These are phyloP conservation scores for Phialemonium atrogriseum DNA, from an alignment of 2,329 filamentous ascomycete species.

Conservation along the genomic window DNA sequence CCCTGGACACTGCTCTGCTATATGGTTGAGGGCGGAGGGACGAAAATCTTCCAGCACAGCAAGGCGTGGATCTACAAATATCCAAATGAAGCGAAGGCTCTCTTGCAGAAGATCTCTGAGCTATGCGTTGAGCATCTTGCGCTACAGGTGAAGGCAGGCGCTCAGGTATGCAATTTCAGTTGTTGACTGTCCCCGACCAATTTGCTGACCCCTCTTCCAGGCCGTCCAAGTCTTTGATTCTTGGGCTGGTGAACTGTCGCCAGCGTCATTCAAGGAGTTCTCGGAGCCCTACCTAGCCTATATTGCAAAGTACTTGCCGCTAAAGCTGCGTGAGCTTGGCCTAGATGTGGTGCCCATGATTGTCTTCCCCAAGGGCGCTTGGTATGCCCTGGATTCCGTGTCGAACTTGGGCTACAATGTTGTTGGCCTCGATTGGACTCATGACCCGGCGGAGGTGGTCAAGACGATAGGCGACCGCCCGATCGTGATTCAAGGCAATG, in stretches of 20 bases:
- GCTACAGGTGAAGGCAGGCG: slow-evolving; percentile 84
- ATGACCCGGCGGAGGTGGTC: slow-evolving; percentile 78
- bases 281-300: slow-evolving; percentile 78
- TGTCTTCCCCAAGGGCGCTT: slow-evolving; percentile 95
- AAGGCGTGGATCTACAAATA: slow-evolving; percentile 98
- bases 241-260: slow-evolving; percentile 91
- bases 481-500: slow-evolving; percentile 85
- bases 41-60: slow-evolving; percentile 85
- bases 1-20: slow-evolving; percentile 97
- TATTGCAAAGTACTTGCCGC: slow-evolving; percentile 75
- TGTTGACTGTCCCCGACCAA: no score
- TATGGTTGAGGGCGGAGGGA: slow-evolving; percentile 97
- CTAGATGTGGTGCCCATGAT: slow-evolving; percentile 87
- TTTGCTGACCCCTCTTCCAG: slow-evolving; percentile 27
- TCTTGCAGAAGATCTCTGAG: slow-evolving; percentile 87
- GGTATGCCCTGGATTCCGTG: slow-evolving; percentile 83
- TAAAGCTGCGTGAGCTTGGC: slow-evolving; percentile 62
- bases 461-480: slow-evolving; percentile 66
- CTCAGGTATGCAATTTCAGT: slow-evolving; percentile 53
- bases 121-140: slow-evolving; percentile 93
- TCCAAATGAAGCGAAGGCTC: slow-evolving; percentile 65
- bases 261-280: slow-evolving; percentile 74
- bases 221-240: slow-evolving; percentile 96
- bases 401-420: slow-evolving; percentile 89
- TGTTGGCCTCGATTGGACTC: slow-evolving; percentile 89